Conservation (phyloP, 2,329 filamentous ascomycete species). For the Mollisia scopiformis region DNA sequence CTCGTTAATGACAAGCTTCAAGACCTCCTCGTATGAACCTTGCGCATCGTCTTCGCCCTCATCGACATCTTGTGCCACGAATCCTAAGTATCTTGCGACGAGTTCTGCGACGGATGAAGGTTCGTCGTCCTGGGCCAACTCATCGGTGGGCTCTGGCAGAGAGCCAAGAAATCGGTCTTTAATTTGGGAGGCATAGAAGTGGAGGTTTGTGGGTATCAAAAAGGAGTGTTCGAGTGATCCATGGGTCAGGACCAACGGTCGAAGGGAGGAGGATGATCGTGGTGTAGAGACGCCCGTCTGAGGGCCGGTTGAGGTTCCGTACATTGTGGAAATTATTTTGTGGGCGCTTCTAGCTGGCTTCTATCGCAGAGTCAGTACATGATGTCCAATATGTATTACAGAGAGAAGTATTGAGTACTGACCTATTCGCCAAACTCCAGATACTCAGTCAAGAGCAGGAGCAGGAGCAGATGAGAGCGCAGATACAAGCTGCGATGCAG, state of each 20-base stretch:
- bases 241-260: conserved; percentile 87
- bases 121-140: conserved; percentile 97
- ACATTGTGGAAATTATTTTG: conserved; percentile 62
- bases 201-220: conserved; percentile 90
- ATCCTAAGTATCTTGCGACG: conserved; percentile 91
- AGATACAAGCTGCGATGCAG: conserved; percentile 23
- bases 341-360: conserved; percentile 10
- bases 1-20: conserved; percentile 91
- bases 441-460: conserved; percentile 42
- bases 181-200: conserved; percentile 94
- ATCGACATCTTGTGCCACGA: conserved; percentile 85
- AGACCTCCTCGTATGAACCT: conserved; percentile 87
- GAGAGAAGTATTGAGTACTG: conserved; percentile 7
- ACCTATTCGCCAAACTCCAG: conserved; percentile 33
- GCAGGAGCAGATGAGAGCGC: conserved; percentile 31
- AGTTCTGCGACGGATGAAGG: conserved; percentile 94
- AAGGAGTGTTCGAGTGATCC: conserved; percentile 96
- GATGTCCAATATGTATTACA: background rate
- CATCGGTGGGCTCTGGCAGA: conserved; percentile 89
- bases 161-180: conserved; percentile 87
- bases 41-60: conserved; percentile 89
- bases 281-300: conserved; percentile 98
- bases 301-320: conserved; percentile 79
- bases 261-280: conserved; percentile 88
- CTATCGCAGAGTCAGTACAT: conserved; percentile 13